These are phyloP conservation scores for Gossypium herbaceum DNA, from an alignment of 345 rosid species.

Conservation along the genomic window DNA sequence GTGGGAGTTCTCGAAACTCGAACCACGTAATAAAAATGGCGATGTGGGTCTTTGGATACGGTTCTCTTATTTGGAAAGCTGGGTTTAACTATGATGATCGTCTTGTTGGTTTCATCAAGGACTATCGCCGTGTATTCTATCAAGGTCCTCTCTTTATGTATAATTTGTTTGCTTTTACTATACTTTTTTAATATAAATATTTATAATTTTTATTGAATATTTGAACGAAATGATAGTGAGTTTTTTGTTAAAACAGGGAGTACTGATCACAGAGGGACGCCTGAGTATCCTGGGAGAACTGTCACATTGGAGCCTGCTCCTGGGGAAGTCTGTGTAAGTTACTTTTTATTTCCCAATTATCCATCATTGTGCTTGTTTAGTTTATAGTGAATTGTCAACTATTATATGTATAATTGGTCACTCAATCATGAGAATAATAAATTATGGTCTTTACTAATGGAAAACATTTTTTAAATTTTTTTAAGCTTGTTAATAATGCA, in stretches of 20 bases:
- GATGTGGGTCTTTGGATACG: slow-evolving; percentile 91
- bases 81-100: slow-evolving; percentile 70
- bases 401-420: neutral
- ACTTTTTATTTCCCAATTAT: neutral
- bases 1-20: neutral
- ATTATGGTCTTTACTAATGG: neutral
- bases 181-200: neutral
- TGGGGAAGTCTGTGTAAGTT: slow-evolving; percentile 73
- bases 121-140: slow-evolving; percentile 76
- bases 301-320: slow-evolving; percentile 70
- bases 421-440: neutral
- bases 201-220: neutral
- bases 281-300: slow-evolving; percentile 77
- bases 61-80: slow-evolving; percentile 82
- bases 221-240: neutral
- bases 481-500: neutral
- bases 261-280: slow-evolving; percentile 91
- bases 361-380: neutral
- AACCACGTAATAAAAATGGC: slow-evolving; percentile 31
- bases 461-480: neutral
- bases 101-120: slow-evolving; percentile 73
- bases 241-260: slow-evolving; percentile 47
- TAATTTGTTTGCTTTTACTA: neutral
- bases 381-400: neutral
- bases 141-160: slow-evolving; percentile 48